A percentile compares a stretch with the other conserved stretches of the same genome.
phyloP scores from a whole-genome alignment of 202 grass and related monocot genomes.

The Bolboschoenoplectus hybrid region DNA sequence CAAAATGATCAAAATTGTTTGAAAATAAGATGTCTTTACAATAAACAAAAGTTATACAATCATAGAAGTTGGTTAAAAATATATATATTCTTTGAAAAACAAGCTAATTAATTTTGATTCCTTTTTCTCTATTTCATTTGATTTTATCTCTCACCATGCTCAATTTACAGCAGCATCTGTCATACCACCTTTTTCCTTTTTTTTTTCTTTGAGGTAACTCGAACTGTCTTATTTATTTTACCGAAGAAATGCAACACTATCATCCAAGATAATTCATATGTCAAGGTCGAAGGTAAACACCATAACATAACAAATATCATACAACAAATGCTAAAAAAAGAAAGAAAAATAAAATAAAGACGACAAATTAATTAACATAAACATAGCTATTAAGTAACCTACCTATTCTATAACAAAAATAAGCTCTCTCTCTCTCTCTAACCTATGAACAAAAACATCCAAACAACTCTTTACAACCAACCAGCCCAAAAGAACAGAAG shows the following conservation, averaged over 20 bases:
- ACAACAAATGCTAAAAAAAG: conserved; percentile 16
- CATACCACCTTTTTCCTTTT: no score
- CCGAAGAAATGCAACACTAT: not conserved
- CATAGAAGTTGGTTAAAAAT: no score
- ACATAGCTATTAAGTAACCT: conserved; percentile 3
- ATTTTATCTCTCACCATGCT: no score
- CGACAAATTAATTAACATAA: conserved; percentile 36
- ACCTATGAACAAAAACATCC: conserved; percentile 26
- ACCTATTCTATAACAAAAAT: conserved; percentile 41
- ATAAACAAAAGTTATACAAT: no score
- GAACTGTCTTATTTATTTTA: no score
- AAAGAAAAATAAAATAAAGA: conserved; percentile 30
- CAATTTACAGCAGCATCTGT: no score
- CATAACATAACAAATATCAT: conserved; percentile 25
- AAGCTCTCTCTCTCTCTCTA: conserved; percentile 22
- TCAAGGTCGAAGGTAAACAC: not conserved
- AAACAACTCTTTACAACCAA: conserved; percentile 20
- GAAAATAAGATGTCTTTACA: no score
- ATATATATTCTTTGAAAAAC: no score
- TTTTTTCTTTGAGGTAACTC: no score
- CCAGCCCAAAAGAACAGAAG: not conserved
- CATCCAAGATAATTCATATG: not conserved
- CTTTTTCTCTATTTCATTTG: no score
- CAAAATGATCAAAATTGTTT: no score
- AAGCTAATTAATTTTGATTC: no score